Conservation (phyloP, 441 rosid genomes). For the Erysimum cheiri region DNA sequence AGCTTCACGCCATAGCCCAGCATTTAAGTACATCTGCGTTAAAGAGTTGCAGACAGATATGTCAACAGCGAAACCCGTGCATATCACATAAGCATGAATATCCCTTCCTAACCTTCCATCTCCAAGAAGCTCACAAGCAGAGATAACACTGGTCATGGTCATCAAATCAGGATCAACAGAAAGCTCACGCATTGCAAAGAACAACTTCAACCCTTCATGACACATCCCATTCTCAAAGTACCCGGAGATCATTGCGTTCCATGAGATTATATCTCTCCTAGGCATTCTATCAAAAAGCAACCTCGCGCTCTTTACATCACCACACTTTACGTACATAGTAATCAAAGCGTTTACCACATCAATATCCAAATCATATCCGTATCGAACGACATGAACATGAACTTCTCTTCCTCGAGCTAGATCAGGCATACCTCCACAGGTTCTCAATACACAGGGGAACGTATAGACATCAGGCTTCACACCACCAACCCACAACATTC, state of each 20-base stretch:
- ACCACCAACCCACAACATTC: slow-evolving; percentile 87
- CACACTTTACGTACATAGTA: slow-evolving; percentile 84
- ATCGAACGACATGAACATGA: slow-evolving; percentile 80
- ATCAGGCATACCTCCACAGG: slow-evolving; percentile 82
- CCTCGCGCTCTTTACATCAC: slow-evolving; percentile 56
- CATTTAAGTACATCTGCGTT: slow-evolving; percentile 68
- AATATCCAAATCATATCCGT: slow-evolving; percentile 71
- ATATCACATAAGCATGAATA: slow-evolving; percentile 68
- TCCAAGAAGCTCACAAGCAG: slow-evolving; percentile 74
- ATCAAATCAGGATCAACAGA: slow-evolving; percentile 77
- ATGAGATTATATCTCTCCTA: slow-evolving; percentile 74
- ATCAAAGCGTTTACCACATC: slow-evolving; percentile 84
- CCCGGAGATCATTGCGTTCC: slow-evolving; percentile 85
- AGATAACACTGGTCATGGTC: slow-evolving; percentile 87
- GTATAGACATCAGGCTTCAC: slow-evolving; percentile 86
- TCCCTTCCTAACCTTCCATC: slow-evolving; percentile 67
- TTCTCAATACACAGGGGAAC: slow-evolving; percentile 87
- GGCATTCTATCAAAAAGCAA: slow-evolving; percentile 69
- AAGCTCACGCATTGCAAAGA: slow-evolving; percentile 66
- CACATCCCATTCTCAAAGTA: slow-evolving; percentile 71
- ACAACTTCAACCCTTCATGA: slow-evolving; percentile 66
- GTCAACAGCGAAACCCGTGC: slow-evolving; percentile 54
- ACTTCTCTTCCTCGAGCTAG: slow-evolving; percentile 74
- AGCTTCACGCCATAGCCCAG: slow-evolving; percentile 68
- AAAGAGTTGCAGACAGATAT: slow-evolving; percentile 71